phyloP scores from a whole-genome alignment of 1,284 basidiomycete species.

The Gomphus sp. region DNA sequence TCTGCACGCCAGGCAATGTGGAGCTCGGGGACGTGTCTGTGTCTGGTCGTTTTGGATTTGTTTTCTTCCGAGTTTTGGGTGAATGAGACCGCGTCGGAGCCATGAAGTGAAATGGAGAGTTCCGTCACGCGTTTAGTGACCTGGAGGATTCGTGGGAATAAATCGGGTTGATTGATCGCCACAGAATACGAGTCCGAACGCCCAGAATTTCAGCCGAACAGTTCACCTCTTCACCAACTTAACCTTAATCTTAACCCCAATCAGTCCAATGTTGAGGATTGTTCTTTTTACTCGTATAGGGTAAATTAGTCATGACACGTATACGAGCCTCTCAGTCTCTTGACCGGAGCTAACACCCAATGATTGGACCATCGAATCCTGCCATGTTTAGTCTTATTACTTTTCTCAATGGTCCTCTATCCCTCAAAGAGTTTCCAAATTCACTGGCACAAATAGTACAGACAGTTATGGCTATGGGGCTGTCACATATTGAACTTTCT shows the following conservation, averaged over 20 bases:
- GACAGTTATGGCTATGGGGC: constrained; percentile 25
- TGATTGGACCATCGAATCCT: neutral
- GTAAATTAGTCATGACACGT: too few relatives aligned
- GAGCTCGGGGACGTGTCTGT: neutral
- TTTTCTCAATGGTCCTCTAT: constrained; percentile 5
- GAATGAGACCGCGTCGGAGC: neutral
- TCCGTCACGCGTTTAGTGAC: too few relatives aligned
- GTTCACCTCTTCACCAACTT: neutral
- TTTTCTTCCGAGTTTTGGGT: neutral
- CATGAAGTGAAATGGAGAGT: neutral
- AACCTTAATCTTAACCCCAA: too few relatives aligned
- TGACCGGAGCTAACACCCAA: too few relatives aligned
- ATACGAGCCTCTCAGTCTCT: too few relatives aligned
- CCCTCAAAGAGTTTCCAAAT: constrained; percentile 1
- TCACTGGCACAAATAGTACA: constrained; percentile 6
- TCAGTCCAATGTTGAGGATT: neutral
- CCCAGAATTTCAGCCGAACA: too few relatives aligned
- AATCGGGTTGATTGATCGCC: too few relatives aligned
- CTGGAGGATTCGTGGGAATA: too few relatives aligned
- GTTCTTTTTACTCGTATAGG: too few relatives aligned
- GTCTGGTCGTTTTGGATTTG: neutral
- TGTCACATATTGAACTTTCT: constrained; percentile 48
- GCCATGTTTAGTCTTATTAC: neutral
- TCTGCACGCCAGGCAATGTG: constrained; percentile 52
- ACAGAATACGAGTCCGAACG: too few relatives aligned